Conservation (phyloP, 2,329 filamentous ascomycete genomes). For the Cordyceps sp. region DNA sequence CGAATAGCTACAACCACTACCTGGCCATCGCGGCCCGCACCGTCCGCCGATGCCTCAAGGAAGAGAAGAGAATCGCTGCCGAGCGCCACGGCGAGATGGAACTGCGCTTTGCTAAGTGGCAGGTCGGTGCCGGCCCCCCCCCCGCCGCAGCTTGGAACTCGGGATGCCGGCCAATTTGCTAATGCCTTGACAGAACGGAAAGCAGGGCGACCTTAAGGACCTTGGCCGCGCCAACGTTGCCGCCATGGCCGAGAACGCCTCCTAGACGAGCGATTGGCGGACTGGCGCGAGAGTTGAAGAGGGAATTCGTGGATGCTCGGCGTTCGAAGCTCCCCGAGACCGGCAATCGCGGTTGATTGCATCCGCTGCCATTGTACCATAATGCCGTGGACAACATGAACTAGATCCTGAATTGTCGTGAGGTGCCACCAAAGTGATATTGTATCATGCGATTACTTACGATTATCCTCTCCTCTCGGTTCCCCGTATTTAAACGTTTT, state of each 20-base stretch:
- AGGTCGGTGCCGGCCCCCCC: constrained; percentile 37
- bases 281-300: constrained; percentile 1
- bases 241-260: constrained; percentile 19
- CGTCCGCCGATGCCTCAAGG: constrained; percentile 93
- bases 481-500: too few relatives aligned
- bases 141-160: too few relatives aligned
- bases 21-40: constrained; percentile 86
- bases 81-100: constrained; percentile 87
- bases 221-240: constrained; percentile 41
- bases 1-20: constrained; percentile 95
- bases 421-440: too few relatives aligned
- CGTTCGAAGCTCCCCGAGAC: too few relatives aligned
- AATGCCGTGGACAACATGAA: too few relatives aligned
- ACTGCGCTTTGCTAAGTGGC: constrained; percentile 84
- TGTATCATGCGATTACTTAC: too few relatives aligned
- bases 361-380: too few relatives aligned
- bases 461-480: too few relatives aligned
- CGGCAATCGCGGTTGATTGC: too few relatives aligned
- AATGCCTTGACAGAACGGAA: constrained; percentile 71
- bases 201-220: constrained; percentile 74
- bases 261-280: constrained; percentile 5
- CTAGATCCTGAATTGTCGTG: too few relatives aligned
- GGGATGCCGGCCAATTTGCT: too few relatives aligned
- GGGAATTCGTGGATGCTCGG: too few relatives aligned
- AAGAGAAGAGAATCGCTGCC: constrained; percentile 71